Conservation (phyloP, 257 asterid genomes). For the Ilex asprella region DNA sequence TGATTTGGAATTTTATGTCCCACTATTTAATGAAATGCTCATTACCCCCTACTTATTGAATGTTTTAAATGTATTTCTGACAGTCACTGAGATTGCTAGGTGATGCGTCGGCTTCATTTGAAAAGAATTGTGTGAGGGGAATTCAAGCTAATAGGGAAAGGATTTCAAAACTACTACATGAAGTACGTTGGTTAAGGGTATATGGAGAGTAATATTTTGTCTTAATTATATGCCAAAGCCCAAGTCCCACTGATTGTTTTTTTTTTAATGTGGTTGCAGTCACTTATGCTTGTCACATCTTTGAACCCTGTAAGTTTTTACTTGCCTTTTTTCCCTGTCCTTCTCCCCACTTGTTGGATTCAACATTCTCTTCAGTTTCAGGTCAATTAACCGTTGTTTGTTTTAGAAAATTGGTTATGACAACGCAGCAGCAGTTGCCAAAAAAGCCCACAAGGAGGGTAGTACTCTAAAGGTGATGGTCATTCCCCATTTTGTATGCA, state of each 20-base stretch:
- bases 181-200: slow-evolving; percentile 44
- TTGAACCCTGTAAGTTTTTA: slow-evolving; percentile 76
- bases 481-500: background rate
- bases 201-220: slow-evolving; percentile 5
- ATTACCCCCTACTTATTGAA: too few species aligned
- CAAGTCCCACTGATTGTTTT: slow-evolving; percentile 11
- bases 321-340: background rate
- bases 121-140: slow-evolving; percentile 91
- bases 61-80: slow-evolving; percentile 4
- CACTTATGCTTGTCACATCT: slow-evolving; percentile 97
- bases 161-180: slow-evolving; percentile 72
- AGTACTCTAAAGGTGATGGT: slow-evolving; percentile 68
- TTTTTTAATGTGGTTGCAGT: slow-evolving; percentile 43
- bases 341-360: background rate
- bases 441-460: slow-evolving; percentile 98
- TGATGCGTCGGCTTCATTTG: slow-evolving; percentile 92
- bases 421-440: slow-evolving; percentile 94
- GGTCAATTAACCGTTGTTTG: slow-evolving; percentile 8
- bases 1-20: too few species aligned
- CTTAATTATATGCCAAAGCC: slow-evolving; percentile 2
- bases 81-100: slow-evolving; percentile 91
- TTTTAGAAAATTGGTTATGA: slow-evolving; percentile 93
- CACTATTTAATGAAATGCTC: too few species aligned
- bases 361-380: background rate
- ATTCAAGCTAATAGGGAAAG: slow-evolving; percentile 88